Conservation (phyloP, 139 green algal genomes). For the Picochlorum sp. region DNA sequence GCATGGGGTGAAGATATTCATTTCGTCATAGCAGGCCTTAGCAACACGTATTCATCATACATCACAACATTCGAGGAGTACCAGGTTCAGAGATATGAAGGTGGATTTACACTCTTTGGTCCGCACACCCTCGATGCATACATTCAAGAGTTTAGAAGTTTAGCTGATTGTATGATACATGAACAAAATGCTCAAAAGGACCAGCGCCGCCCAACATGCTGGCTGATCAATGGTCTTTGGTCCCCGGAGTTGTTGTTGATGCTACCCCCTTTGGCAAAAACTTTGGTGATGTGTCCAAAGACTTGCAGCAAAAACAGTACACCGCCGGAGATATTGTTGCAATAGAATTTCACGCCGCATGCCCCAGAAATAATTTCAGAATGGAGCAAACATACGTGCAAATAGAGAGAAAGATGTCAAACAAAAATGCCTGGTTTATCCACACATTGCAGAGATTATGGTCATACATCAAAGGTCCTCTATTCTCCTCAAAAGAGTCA, state of each 20-base stretch:
- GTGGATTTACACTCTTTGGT: constrained; percentile 72
- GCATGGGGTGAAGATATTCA: constrained; percentile 28
- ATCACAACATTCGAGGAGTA: constrained; percentile 82
- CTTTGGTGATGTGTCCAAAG: constrained; percentile 56
- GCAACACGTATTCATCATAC: constrained; percentile 74
- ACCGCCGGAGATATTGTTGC: constrained; percentile 28
- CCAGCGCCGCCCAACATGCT: constrained; percentile 52
- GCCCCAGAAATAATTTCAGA: constrained; percentile 66
- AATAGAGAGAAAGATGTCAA: constrained; percentile 40
- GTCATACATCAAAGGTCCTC: no score
- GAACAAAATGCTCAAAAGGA: constrained; percentile 15
- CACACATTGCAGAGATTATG: constrained; percentile 1
- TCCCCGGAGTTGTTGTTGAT: constrained; percentile 67
- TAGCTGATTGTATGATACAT: constrained; percentile 53
- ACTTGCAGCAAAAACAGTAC: constrained; percentile 28
- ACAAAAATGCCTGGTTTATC: not conserved
- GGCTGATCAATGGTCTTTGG: constrained; percentile 47
- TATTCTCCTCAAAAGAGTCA: not conserved
- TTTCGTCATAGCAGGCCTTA: constrained; percentile 65
- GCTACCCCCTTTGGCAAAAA: constrained; percentile 25
- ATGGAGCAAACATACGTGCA: constrained; percentile 55
- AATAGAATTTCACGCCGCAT: constrained; percentile 57
- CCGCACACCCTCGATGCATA: constrained; percentile 79
- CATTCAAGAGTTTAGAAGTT: constrained; percentile 67
- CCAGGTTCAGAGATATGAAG: constrained; percentile 73